Evolutionary conservation across 2,329 filamentous ascomycete genomes (phyloP).

Genomic region (Colletotrichum nymphaeae): DNA sequence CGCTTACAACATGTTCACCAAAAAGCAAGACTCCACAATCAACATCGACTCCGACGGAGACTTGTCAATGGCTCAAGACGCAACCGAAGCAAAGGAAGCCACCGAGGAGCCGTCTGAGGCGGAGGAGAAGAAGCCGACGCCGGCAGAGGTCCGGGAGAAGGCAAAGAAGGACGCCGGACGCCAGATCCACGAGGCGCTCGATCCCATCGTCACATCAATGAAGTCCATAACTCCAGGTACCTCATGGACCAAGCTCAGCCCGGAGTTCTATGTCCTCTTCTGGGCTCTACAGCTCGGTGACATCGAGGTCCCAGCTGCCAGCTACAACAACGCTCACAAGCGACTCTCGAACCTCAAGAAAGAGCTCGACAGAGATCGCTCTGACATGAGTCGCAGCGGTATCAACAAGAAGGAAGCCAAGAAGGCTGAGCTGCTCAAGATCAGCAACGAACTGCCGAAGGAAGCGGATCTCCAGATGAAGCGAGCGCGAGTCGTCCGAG

Average conservation of each 20-base stretch:
- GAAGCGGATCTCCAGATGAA: conserved; percentile 75
- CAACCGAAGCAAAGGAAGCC: conserved; percentile 33
- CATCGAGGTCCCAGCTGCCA: conserved; percentile 78
- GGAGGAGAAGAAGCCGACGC: conserved; percentile 42
- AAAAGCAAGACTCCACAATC: conserved; percentile 39
- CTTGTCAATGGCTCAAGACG: conserved; percentile 57
- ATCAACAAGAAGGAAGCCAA: conserved; percentile 76
- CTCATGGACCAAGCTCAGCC: conserved; percentile 77
- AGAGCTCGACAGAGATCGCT: conserved; percentile 76
- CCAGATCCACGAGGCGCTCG: conserved; percentile 76
- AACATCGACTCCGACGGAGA: conserved; percentile 68
- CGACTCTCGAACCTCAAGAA: conserved; percentile 75
- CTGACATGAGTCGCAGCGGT: conserved; percentile 76
- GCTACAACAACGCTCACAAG: conserved; percentile 82
- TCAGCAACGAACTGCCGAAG: conserved; percentile 75
- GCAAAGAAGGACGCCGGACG: conserved; percentile 54
- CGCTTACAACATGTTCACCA: conserved; percentile 68
- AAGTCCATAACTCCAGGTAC: conserved; percentile 69
- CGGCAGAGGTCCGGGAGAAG: conserved; percentile 42
- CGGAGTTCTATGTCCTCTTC: conserved; percentile 89
- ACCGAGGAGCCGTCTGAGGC: conserved; percentile 45
- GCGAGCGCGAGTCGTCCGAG: conserved; percentile 73
- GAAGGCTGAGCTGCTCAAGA: conserved; percentile 75
- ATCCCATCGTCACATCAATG: conserved; percentile 78
- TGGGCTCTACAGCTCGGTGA: conserved; percentile 92